Evolutionary conservation across 495 filamentous ascomycete genomes (phyloP).

Genomic region (Parathielavia hyrcaniae): DNA sequence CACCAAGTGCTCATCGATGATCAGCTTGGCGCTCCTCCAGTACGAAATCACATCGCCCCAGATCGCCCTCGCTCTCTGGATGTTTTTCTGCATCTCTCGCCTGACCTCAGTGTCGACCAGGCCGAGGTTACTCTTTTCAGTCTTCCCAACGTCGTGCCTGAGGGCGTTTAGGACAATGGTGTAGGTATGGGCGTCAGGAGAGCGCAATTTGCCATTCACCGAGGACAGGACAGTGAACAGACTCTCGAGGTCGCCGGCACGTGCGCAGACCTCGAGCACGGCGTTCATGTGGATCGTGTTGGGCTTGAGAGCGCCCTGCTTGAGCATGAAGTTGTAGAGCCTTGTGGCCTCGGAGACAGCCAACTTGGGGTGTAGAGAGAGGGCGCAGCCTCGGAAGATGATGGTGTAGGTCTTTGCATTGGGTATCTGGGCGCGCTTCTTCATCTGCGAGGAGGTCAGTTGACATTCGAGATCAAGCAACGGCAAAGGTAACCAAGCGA

Average conservation of each 20-base stretch:
- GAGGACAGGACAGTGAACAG: slow-evolving; percentile 67
- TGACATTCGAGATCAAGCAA: background rate
- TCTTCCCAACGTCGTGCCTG: slow-evolving; percentile 29
- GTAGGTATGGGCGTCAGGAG: slow-evolving; percentile 66
- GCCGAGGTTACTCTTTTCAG: slow-evolving; percentile 6
- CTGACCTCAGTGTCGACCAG: slow-evolving; percentile 23
- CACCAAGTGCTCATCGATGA: slow-evolving; percentile 67
- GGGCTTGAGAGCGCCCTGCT: slow-evolving; percentile 53
- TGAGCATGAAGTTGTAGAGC: slow-evolving; percentile 66
- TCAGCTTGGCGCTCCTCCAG: slow-evolving; percentile 62
- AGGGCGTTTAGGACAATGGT: slow-evolving; percentile 75
- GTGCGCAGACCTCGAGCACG: slow-evolving; percentile 69
- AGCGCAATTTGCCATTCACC: slow-evolving; percentile 51
- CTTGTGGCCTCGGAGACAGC: slow-evolving; percentile 56
- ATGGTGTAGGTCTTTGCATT: slow-evolving; percentile 74
- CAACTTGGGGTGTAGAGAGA: slow-evolving; percentile 44
- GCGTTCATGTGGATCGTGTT: slow-evolving; percentile 81
- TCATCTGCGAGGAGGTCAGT: slow-evolving; percentile 60
- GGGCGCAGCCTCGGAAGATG: slow-evolving; percentile 67
- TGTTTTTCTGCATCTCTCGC: slow-evolving; percentile 34
- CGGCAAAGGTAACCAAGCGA: background rate
- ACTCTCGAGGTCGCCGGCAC: slow-evolving; percentile 62
- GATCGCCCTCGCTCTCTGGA: slow-evolving; percentile 55
- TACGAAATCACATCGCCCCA: slow-evolving; percentile 73
- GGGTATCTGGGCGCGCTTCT: slow-evolving; percentile 73